These are phyloP conservation scores for Acer yangbiense DNA, from an alignment of 345 rosid species.

Conservation along the genomic window DNA sequence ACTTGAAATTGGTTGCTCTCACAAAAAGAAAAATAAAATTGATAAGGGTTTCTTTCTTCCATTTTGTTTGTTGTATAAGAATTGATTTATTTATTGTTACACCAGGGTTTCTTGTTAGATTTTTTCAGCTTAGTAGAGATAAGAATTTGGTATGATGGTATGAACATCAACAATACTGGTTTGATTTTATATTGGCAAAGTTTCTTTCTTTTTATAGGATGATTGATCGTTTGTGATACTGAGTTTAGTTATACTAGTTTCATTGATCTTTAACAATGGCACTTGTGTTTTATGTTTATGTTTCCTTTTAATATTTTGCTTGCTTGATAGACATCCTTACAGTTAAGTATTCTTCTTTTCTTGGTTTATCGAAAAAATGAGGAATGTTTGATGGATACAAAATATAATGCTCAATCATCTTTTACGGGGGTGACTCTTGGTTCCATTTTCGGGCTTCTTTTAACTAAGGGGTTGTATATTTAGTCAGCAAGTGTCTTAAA, in stretches of 20 bases:
- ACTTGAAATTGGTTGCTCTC: no score
- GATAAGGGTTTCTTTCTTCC: no score
- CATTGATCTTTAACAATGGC: not conserved
- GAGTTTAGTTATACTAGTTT: not conserved
- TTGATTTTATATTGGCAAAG: not conserved
- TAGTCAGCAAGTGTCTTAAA: not conserved
- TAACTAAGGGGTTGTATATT: not conserved
- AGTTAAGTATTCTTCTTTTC: constrained; percentile 7
- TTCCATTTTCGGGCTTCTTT: not conserved
- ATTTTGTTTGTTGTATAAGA: no score
- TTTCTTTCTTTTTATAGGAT: not conserved
- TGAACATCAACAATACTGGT: not conserved
- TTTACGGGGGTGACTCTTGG: not conserved
- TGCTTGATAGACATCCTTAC: not conserved
- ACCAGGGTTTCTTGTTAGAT: no score
- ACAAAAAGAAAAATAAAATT: no score
- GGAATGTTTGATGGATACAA: not conserved
- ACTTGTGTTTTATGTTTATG: not conserved
- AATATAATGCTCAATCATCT: not conserved
- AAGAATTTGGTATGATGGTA: no score
- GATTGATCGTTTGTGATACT: not conserved
- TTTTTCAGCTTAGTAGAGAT: not conserved
- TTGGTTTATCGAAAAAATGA: not conserved
- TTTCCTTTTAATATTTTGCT: not conserved
- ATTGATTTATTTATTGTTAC: not conserved